Base-by-base conservation (phyloP, 2,329 filamentous ascomycete genomes). In the Botryotinia calthae region DNA sequence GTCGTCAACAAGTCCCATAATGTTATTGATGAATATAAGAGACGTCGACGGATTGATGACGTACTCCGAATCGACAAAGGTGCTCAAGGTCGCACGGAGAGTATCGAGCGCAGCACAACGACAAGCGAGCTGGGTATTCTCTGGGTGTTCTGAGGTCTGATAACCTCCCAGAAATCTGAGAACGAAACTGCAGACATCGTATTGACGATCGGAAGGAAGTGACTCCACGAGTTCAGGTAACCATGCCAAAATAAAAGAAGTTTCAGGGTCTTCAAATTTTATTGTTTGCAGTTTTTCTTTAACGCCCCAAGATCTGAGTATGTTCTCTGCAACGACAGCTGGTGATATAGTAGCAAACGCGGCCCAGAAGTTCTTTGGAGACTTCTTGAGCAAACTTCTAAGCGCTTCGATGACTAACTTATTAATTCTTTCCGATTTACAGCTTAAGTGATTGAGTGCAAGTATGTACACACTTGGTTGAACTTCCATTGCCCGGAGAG, bases 351-450 rank as follows among this genome's bases (percentile, higher is more conserved):
- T 89, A 68, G 92, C 91, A 83, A 97, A 91, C 2, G 94, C 91
- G 78, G 94, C 91, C 95, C 95, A 98, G 78, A 98, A 96, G 62
- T 93, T 92, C 71, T 87, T 88, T 0, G 94, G 87, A 0, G 93
- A 91, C 77, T 93, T 94, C 76, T 90, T 87, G 70, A 98, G 84
- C 25, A 98, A 86, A 20, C 85, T 85, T 62, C 88, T 89, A 74
- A 97, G 87, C 1, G 91, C 89, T 72, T 90, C 88, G 63, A 97
- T 86, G 25, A 96, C 85, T 73, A 90, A 87, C 20, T 90, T 85
- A 73, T 97, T 85, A 34, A 92, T 88, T 2, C 85, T 83, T 72
- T 87, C 86, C 59, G 84, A 82, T 72, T 86, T 85, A 62, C 75
- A 79, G 25, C 84, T 81, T 46, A 90, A 84, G 75, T 91, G 89